phyloP scores from a whole-genome alignment of 441 rosid species.

The Brassica hybrid region DNA sequence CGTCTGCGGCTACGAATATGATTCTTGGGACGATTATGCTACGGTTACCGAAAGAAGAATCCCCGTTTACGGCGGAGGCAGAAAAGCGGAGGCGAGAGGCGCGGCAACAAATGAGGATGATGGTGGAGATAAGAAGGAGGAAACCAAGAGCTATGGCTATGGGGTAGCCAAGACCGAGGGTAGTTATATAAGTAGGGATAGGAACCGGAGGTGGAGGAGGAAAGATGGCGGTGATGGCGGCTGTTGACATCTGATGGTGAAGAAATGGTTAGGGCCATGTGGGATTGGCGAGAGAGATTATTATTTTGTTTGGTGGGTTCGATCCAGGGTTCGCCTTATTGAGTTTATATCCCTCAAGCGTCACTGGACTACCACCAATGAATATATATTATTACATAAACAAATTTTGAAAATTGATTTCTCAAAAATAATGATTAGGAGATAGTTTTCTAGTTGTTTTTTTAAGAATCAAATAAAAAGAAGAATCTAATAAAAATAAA shows the following conservation, averaged over 20 bases:
- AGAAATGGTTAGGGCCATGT: background rate
- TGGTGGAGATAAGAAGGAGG: conserved; percentile 83
- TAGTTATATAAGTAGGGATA: background rate
- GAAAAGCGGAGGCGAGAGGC: conserved; percentile 49
- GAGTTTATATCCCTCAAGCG: too few species aligned
- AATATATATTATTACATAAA: too few species aligned
- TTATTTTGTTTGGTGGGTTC: background rate
- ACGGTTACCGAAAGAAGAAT: conserved; percentile 38
- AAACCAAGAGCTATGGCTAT: conserved; percentile 73
- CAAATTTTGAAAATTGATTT: too few species aligned
- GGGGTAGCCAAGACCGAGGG: background rate
- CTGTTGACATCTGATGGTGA: background rate
- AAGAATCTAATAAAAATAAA: too few species aligned
- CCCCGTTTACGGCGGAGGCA: background rate
- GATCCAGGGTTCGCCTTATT: too few species aligned
- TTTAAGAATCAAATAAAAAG: too few species aligned
- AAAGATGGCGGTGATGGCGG: background rate
- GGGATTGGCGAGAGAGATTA: background rate
- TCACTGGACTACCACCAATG: too few species aligned
- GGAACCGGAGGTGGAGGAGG: background rate
- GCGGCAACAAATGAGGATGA: conserved; percentile 86
- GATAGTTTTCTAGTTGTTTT: too few species aligned
- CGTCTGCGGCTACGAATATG: conserved; percentile 83
- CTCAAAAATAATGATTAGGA: background rate
- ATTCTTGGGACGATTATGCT: conserved; percentile 77